Percentiles rank a stretch among this genome's conserved stretches.
Conservation (phyloP, 192 early-diverging fungal genomes). For the Linderina pennispora region DNA sequence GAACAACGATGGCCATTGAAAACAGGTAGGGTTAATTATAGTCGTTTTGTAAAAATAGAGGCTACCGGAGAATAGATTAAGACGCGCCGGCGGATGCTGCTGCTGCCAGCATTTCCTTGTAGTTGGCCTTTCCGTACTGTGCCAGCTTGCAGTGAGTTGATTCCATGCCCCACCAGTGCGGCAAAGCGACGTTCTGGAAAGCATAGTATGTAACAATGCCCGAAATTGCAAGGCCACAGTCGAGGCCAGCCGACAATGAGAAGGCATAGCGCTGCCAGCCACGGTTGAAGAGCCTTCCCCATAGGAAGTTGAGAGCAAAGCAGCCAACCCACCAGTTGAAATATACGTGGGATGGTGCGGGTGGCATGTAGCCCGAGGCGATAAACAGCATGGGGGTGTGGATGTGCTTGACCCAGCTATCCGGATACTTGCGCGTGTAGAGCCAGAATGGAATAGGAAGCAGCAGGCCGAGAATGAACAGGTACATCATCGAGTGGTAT, state of each 20-base stretch:
- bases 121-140: background rate
- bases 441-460: slow-evolving; percentile 72
- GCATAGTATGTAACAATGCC: slow-evolving; percentile 41
- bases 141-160: slow-evolving; percentile 35
- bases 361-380: slow-evolving; percentile 56
- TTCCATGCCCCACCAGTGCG: slow-evolving; percentile 44
- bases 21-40: too few species aligned
- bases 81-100: slow-evolving; percentile 41
- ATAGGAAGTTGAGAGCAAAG: slow-evolving; percentile 66
- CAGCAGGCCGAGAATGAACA: slow-evolving; percentile 58
- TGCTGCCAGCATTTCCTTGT: slow-evolving; percentile 18
- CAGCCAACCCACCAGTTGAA: slow-evolving; percentile 51
- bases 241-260: slow-evolving; percentile 50
- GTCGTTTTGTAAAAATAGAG: too few species aligned
- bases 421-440: slow-evolving; percentile 53
- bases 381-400: slow-evolving; percentile 66
- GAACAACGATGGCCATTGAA: too few species aligned
- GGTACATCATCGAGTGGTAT: slow-evolving; percentile 46
- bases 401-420: slow-evolving; percentile 56
- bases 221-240: slow-evolving; percentile 47
- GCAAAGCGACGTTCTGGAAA: slow-evolving; percentile 30
- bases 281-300: slow-evolving; percentile 54
- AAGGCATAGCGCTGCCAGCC: slow-evolving; percentile 62
- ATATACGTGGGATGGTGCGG: slow-evolving; percentile 50
- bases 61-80: too few species aligned